Percentiles rank a stretch among this genome's conserved stretches.
These are phyloP conservation scores for Vigna nakashimae DNA, from an alignment of 306 rosid species.

Conservation along the genomic window DNA sequence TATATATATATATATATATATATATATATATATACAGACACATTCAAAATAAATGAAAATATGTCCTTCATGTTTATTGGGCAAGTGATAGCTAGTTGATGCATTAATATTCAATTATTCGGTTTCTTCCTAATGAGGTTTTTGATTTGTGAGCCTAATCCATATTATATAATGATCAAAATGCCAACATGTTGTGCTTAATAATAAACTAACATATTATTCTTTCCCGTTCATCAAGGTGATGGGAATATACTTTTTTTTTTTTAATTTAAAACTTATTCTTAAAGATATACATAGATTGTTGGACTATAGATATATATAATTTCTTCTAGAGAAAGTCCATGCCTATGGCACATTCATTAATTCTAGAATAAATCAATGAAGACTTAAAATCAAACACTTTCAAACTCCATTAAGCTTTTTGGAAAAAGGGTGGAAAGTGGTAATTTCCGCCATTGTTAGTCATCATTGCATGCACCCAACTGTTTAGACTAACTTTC, in stretches of 20 bases:
- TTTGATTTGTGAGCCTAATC: background rate
- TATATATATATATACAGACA: background rate
- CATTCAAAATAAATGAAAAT: background rate
- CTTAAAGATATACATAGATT: background rate
- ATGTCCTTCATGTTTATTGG: background rate
- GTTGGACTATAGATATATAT: background rate
- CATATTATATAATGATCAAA: background rate
- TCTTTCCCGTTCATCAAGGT: background rate
- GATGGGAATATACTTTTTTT: background rate
- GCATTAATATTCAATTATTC: background rate
- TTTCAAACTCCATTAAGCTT: slow-evolving; percentile 11
- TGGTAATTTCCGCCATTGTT: slow-evolving; percentile 6
- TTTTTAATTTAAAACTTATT: background rate
- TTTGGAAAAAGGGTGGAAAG: background rate
- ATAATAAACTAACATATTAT: background rate
- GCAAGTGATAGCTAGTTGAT: background rate
- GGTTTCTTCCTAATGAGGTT: slow-evolving; percentile 36
- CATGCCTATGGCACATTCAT: slow-evolving; percentile 21
- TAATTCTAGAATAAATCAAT: slow-evolving; percentile 30
- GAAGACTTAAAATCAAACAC: slow-evolving; percentile 24
- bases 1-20: background rate
- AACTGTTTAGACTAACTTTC: slow-evolving; percentile 21
- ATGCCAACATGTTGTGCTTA: background rate
- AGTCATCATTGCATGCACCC: slow-evolving; percentile 27
- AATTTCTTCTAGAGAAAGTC: slow-evolving; percentile 56